Evolutionary conservation across 805 yeast genomes (phyloP), one percentile per base, ranked within the genome.

Genomic region (Cyberlindnera nakhonratchasimensis): DNA sequence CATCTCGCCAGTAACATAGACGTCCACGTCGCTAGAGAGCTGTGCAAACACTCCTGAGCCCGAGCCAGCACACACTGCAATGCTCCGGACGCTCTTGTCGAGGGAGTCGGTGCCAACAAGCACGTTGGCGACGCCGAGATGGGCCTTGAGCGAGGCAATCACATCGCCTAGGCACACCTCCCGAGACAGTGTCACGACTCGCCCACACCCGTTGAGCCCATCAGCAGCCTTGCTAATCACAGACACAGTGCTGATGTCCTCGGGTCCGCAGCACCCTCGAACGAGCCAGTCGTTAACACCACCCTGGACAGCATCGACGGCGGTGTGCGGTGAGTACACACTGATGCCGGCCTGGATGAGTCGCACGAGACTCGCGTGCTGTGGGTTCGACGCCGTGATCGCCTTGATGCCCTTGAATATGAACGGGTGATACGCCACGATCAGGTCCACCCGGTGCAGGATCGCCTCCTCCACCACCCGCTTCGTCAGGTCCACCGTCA

Each of bases 271-370:
- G 6, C 83, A 63, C 2, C 86, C 86, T 29, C 75, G 78, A 1
- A 77, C 84, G 31, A 93, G 70, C 84, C 96, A 93, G 60, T 89
- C 98, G 53, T 93, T 93, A 48, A 93, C 96, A 18, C 99, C 99
- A n/a, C 83, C 85, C 11, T 64, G 63, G 9, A 93, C 93, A 19
- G 97, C 91, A 64, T 93, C 99, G 4, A 93, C 85, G 0, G 98
- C 89, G 1, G 99, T 91, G 59, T 93, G 99, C 20, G 99, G 99
- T 42, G 83, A 83, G 61, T 93, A 93, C 2, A 93, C 99, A 37
- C 89, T 77, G 43, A 93, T 76, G n/a, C 86, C 85, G 45, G 80
- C 73, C 50, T 80, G 81, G 39, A 88, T 81, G 54, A 93, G 71
- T 41, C 75, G 74, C 29, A 91, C 61, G 40, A 91, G 68, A 6